phyloP scores from a whole-genome alignment of 1,139 yeast genomes.

The Barnettozyma hawaiiensis region DNA sequence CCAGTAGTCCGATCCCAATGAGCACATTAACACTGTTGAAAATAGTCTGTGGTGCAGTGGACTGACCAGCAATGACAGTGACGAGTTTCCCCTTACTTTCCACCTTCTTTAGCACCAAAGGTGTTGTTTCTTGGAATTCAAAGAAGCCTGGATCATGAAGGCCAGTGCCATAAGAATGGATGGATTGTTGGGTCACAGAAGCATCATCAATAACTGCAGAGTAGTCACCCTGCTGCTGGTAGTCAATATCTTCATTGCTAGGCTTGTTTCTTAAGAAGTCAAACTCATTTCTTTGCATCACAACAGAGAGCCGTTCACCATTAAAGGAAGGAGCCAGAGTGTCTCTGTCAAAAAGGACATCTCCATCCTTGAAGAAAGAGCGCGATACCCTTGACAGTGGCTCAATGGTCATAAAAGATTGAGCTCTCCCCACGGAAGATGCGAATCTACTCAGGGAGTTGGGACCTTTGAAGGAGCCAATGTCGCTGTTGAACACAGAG shows the following conservation, averaged over 20 bases:
- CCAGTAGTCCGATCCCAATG: conserved; percentile 70
- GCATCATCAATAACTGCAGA: conserved; percentile 32
- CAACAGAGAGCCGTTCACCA: conserved; percentile 62
- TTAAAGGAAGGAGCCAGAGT: conserved; percentile 60
- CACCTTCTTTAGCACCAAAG: conserved; percentile 55
- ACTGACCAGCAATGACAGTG: conserved; percentile 74
- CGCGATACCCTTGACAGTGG: conserved; percentile 39
- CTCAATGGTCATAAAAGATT: conserved; percentile 55
- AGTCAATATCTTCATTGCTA: conserved; percentile 24
- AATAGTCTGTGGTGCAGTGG: conserved; percentile 73
- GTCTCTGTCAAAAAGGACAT: conserved; percentile 65
- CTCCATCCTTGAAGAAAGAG: conserved; percentile 47
- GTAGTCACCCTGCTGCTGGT: conserved; percentile 27
- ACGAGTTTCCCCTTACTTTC: conserved; percentile 75
- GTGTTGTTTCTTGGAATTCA: conserved; percentile 39
- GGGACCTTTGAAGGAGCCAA: conserved; percentile 46
- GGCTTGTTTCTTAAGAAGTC: conserved; percentile 28
- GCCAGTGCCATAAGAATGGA: conserved; percentile 23
- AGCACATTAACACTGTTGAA: conserved; percentile 74
- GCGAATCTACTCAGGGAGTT: conserved; percentile 77
- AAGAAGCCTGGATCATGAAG: conserved; percentile 24
- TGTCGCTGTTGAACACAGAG: conserved; percentile 22
- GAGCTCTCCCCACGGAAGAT: conserved; percentile 73
- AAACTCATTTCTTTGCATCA: conserved; percentile 29
- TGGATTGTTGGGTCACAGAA: conserved; percentile 17